phyloP scores from a whole-genome alignment of 495 filamentous ascomycete species.

The Penicillium daleae region DNA sequence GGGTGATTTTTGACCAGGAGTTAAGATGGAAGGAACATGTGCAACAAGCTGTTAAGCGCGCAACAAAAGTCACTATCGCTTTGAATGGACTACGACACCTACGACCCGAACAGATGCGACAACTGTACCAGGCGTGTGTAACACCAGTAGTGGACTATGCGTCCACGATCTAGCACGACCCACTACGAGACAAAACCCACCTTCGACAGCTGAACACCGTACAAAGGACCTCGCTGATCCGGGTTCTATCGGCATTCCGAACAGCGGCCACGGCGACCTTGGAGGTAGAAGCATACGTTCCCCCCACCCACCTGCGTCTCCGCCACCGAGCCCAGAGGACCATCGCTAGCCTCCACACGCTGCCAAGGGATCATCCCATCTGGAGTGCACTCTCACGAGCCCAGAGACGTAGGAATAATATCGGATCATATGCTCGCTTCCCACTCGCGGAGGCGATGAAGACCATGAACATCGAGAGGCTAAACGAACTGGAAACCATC shows the following conservation, averaged over 20 bases:
- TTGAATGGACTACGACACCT: slow-evolving; percentile 9
- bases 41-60: slow-evolving; percentile 4
- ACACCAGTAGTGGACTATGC: slow-evolving; percentile 11
- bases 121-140: slow-evolving; percentile 16
- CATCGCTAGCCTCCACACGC: slow-evolving; percentile 12
- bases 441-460: slow-evolving; percentile 21
- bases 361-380: slow-evolving; percentile 18
- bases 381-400: slow-evolving; percentile 16
- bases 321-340: slow-evolving; percentile 1
- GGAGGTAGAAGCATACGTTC: background rate
- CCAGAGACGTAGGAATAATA: slow-evolving; percentile 16
- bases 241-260: background rate
- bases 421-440: slow-evolving; percentile 10
- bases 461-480: slow-evolving; percentile 18
- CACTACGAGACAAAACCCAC: slow-evolving; percentile 16
- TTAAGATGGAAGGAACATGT: slow-evolving; percentile 8
- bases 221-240: slow-evolving; percentile 9
- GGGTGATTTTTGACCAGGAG: slow-evolving; percentile 10
- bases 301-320: background rate
- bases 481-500: slow-evolving; percentile 28
- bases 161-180: slow-evolving; percentile 16
- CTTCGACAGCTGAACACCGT: slow-evolving; percentile 16
- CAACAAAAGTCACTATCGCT: slow-evolving; percentile 8
- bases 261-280: background rate
- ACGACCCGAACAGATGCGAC: slow-evolving; percentile 17